Base-by-base conservation (phyloP, 2,329 filamentous ascomycete genomes). In the Lecanosticta acicola region DNA sequence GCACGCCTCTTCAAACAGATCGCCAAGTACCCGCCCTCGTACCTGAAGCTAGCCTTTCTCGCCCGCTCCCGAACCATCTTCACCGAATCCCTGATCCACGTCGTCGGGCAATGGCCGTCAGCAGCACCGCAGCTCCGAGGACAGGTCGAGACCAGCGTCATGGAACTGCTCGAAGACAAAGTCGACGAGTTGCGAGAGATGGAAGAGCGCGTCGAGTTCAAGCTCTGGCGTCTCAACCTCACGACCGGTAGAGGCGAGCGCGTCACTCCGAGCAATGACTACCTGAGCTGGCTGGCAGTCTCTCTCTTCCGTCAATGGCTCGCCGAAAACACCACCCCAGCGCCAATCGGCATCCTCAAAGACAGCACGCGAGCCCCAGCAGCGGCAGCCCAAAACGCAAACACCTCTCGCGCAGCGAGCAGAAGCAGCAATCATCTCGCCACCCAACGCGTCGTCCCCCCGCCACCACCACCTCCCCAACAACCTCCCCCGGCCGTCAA, bases 131-230 rank as follows among this genome's bases (percentile, higher is more conserved):
- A 87, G 57, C 78, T 96, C 29, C 81, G 87, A 46, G 76, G 79
- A 49, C 75, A 84, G 21, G 75, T 94, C 33, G 86, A 90, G 0
- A 79, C 84, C 19, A 66, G 78, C 0, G 87, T 96, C 0, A 73
- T 96, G 8, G 89, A 96, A 56, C 76, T 96, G 29, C 94, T 96
- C 51, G 87, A 95, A 66, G 89, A 96, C 68, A 96, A 96, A 67
- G 88, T 93, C 3, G 88, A 94, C 57, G 90, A 96, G 66, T 75
- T 96, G 14, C 85, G 89, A 53, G 89, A 96, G 59, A 76, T 83
- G 5, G 87, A 94, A 51, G 78, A 81, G 29, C 82, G 85, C 20
- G 78, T 93, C 17, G 91, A 96, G 62, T 81, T 82, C 16, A 83
- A 84, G 43, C 78, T 97, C 10, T 94, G 94, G 68, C 79, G 89